Conservation (phyloP, 768 basidiomycete genomes). For the Leccinum pellstonianum region DNA sequence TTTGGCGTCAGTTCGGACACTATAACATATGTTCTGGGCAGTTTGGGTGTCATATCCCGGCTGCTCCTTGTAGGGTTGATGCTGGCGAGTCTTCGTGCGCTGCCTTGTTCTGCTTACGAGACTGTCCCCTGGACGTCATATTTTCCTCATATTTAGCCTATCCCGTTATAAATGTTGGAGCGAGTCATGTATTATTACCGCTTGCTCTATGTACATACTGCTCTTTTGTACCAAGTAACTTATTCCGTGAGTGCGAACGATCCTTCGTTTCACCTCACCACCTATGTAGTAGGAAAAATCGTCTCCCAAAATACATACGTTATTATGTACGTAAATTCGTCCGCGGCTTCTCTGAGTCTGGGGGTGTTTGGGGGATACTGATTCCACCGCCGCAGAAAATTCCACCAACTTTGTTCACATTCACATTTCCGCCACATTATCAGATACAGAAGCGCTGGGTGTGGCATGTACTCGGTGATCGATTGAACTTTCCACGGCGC, state of each 20-base stretch:
- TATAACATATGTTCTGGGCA: background rate
- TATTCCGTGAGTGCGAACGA: too few relatives aligned
- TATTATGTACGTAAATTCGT: background rate
- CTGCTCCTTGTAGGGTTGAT: background rate
- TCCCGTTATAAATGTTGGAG: background rate
- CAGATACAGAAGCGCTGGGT: background rate
- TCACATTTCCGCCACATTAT: background rate
- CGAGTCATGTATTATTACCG: background rate
- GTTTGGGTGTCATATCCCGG: background rate
- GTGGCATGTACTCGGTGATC: background rate
- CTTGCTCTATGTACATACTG: background rate
- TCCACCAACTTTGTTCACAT: background rate
- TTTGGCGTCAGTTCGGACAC: background rate
- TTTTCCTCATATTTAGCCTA: slow-evolving; percentile 3
- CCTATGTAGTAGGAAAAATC: too few relatives aligned
- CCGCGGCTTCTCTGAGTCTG: background rate
- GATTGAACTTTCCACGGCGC: background rate
- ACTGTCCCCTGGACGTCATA: background rate
- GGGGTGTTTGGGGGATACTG: background rate
- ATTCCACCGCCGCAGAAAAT: background rate
- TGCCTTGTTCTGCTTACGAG: background rate
- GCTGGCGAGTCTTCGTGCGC: background rate
- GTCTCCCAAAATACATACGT: too few relatives aligned
- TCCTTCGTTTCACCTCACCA: too few relatives aligned
- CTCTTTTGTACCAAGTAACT: too few relatives aligned